Base-by-base conservation (phyloP, 1,284 basidiomycete genomes). In the Sporisorium sorghi region DNA sequence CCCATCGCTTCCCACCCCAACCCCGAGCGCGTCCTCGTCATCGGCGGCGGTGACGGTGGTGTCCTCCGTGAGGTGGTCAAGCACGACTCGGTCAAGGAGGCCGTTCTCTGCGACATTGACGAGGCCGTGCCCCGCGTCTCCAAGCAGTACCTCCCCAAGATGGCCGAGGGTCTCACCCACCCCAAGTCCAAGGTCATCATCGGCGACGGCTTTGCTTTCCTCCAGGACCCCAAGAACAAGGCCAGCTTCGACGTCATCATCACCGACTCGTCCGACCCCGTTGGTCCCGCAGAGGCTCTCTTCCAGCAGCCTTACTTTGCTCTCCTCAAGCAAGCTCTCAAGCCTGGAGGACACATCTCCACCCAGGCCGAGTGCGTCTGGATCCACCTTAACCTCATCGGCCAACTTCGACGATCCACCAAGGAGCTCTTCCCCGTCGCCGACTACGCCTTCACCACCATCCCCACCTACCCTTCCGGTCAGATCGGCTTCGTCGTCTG, bases 251-350 rank as follows among this genome's bases (percentile, higher is more conserved):
- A 99, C 85, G 93, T 93, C 75, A 98, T 99, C 88, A 92, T 99
- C 87, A 99, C 85, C 60, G 96, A 99, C 86, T 98, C 95, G 39
- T 98, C 95, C 24, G 97, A 99, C 86, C 96, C 97, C 49, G 94
- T 97, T 67, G 96, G 97, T 42, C 96, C 96, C 47, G 96, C 96
- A 54, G 91, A 91, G 65, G 90, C 92, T 28, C 91, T 99, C 76
- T 99, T 99, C 89, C 90, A 99, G 87, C 93, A 94, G 85, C 93
- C 95, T 1, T 99, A 97, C 89, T 99, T 98, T 87, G 89, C 94
- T 84, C 90, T 99, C 51, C 89, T 99, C 70, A 90, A 93, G 84
- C 91, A 93, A 77, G 93, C 96, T 0, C 89, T 99, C 76, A 88
- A 91, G 55, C 91, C 92, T 3, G 94, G 93, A 51, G 96, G 96